Evolutionary conservation across 2,329 filamentous ascomycete species (phyloP), one percentile per base, ranked within the genome.

Genomic region (Paraconiothyrium sp.): DNA sequence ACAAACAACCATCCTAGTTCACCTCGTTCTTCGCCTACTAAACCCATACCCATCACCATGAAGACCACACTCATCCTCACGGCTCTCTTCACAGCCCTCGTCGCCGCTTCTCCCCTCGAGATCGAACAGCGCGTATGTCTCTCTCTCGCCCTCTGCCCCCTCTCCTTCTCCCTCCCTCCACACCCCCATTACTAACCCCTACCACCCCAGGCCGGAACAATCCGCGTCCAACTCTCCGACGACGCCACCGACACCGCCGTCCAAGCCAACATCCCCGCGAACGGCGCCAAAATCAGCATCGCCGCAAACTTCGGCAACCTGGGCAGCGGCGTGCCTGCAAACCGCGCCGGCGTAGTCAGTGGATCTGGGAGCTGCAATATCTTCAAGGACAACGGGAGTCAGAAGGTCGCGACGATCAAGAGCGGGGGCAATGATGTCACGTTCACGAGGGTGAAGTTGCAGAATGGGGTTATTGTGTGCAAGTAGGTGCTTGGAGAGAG

Each of bases 401-500:
- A 61, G 30, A 39, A 39, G n/a, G 62, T 67, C 47, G 64, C 55
- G 9, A 59, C 57, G 44, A 41, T 64, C 13, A 62, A 41, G 37
- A 27, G 48, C 24, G 60, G 58, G 16, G 64, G 44, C 0, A 47
- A 35, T 9, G 49, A 59, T 54, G 62, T 56, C 14, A 44, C 13
- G 3, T 64, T 67, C 44, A 30, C 30, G 6, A 47, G 35, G 4
- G 32, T 51, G 13, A 61, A 57, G 49, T 47, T 67, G 57, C 13
- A 47, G 1, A 62, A 64, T 44, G 64, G 62, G 1, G 61, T 67
- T 43, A 62, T 67, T 61, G 62, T 64, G 30, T 67, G 64, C 54
- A 34, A 61, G 46, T 59, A 54, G 20, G 22, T 9, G 8, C 20
- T 24, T 20, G 7, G 2, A 46, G 20, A 22, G 43, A 20, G 43